phyloP scores from a whole-genome alignment of 345 rosid species.

The Passiflora organensis region DNA sequence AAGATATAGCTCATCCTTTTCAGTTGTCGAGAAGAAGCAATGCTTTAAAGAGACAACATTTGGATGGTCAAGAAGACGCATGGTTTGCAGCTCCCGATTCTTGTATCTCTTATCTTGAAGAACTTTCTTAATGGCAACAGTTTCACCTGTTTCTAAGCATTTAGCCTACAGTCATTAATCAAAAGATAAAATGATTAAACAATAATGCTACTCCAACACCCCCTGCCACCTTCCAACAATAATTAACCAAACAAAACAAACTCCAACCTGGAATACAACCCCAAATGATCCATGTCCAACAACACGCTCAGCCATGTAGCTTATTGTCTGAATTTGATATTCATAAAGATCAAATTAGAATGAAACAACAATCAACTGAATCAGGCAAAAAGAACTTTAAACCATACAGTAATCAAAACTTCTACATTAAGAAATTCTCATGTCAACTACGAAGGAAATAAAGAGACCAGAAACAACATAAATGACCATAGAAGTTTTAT shows the following conservation, averaged over 20 bases:
- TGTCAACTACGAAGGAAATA: no score
- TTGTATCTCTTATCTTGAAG: conserved; percentile 95
- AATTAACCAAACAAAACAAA: no score
- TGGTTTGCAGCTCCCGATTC: conserved; percentile 95
- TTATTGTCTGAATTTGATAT: conserved; percentile 58
- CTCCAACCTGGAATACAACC: conserved; percentile 84
- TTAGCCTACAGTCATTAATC: conserved; percentile 51
- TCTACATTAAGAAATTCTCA: no score
- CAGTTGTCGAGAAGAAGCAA: conserved; percentile 96
- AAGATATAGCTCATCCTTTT: conserved; percentile 92
- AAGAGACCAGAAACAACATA: no score
- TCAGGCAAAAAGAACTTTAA: no score
- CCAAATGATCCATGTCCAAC: conserved; percentile 98
- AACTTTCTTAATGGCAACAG: conserved; percentile 97
- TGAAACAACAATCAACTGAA: no score
- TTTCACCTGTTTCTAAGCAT: conserved; percentile 94
- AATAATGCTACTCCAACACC: no score
- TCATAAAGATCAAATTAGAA: no score
- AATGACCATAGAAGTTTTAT: no score
- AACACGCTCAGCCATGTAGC: conserved; percentile 98
- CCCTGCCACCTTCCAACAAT: no score
- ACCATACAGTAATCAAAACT: no score
- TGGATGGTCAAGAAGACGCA: conserved; percentile 97
- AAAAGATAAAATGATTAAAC: no score
- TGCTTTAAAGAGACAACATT: conserved; percentile 86